Evolutionary conservation across 2,329 filamentous ascomycete species (phyloP).

Genomic region (Sporothrix mexicana): DNA sequence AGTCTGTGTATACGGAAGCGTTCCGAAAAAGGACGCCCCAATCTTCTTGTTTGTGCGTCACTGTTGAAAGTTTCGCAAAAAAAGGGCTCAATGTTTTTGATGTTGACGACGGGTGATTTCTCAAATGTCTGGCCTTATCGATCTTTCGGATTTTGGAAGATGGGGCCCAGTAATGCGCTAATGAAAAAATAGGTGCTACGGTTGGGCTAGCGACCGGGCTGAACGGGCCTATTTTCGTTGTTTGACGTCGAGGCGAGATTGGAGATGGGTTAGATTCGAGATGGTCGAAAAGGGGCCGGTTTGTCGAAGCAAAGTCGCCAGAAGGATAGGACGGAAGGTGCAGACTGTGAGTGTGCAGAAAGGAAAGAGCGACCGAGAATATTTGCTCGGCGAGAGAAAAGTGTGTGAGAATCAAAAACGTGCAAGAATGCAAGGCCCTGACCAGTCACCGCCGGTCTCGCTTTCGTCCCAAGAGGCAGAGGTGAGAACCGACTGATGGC

Average conservation of each 20-base stretch:
- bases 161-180: conserved; percentile 25
- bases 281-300: neutral
- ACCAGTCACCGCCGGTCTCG: conserved; percentile 28
- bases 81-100: neutral
- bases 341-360: neutral
- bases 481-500: neutral
- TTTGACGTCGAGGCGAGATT: neutral
- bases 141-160: conserved; percentile 26
- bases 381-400: neutral
- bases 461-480: neutral
- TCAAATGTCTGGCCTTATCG: conserved; percentile 26
- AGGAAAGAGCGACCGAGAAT: conserved; percentile 6
- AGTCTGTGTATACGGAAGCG: neutral
- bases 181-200: conserved; percentile 24
- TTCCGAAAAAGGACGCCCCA: neutral
- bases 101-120: conserved; percentile 10
- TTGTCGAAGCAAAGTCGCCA: neutral
- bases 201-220: conserved; percentile 21
- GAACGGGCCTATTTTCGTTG: conserved; percentile 4
- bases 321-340: neutral
- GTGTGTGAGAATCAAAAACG: conserved; percentile 11
- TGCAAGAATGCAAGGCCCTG: conserved; percentile 1
- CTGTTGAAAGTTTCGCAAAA: neutral
- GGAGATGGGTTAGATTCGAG: neutral
- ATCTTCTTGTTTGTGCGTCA: neutral